These are phyloP conservation scores for Pleoardoris graminearum DNA, from an alignment of 2,329 filamentous ascomycete species.

Conservation along the genomic window DNA sequence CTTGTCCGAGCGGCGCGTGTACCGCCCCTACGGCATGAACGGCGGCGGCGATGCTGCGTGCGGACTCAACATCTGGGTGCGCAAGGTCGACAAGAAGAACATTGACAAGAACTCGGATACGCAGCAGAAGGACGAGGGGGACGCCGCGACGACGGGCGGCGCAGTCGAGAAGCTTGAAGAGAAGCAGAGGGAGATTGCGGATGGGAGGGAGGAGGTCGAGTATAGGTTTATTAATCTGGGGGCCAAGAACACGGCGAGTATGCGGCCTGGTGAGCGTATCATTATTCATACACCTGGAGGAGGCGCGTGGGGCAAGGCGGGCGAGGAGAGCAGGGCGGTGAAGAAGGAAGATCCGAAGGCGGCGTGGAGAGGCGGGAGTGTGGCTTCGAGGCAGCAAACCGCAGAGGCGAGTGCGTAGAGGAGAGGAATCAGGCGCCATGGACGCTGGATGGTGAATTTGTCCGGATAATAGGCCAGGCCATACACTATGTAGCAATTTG, in stretches of 20 bases:
- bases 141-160: conserved; percentile 54
- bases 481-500: too few species aligned
- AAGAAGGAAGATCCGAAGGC: conserved; percentile 61
- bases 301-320: conserved; percentile 71
- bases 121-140: conserved; percentile 24
- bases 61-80: conserved; percentile 86
- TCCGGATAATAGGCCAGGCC: too few species aligned
- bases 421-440: too few species aligned
- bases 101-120: conserved; percentile 32
- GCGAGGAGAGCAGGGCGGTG: conserved; percentile 57
- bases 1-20: conserved; percentile 74
- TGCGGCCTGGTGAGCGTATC: conserved; percentile 76
- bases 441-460: too few species aligned
- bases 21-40: conserved; percentile 78
- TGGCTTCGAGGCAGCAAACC: conserved; percentile 59
- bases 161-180: conserved; percentile 34
- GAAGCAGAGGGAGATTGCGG: conserved; percentile 33
- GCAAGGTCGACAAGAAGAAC: conserved; percentile 58
- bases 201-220: conserved; percentile 52
- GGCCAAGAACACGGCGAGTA: conserved; percentile 77
- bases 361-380: conserved; percentile 63
- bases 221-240: conserved; percentile 71
- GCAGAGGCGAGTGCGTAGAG: conserved; percentile 51
- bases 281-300: conserved; percentile 79
- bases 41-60: conserved; percentile 79